These are phyloP conservation scores for Euphorbia lathyris DNA, from an alignment of 345 rosid genomes.

Conservation along the genomic window DNA sequence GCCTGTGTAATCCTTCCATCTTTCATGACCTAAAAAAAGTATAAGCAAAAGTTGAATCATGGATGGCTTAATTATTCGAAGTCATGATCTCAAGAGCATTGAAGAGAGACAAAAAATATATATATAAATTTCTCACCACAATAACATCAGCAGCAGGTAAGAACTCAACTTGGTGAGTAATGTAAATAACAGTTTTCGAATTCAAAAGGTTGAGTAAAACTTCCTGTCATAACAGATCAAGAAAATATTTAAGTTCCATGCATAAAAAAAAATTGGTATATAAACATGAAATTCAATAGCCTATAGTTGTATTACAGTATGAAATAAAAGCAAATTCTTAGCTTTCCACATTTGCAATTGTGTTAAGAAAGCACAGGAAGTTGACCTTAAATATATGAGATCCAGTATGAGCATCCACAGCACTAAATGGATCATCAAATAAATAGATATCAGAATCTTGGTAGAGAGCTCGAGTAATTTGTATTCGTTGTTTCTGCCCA, in stretches of 20 bases:
- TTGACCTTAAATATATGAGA: conserved; percentile 75
- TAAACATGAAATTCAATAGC: too few species aligned
- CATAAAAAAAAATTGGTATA: not conserved
- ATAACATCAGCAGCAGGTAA: conserved; percentile 63
- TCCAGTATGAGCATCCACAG: conserved; percentile 88
- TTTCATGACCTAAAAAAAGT: conserved; percentile 45
- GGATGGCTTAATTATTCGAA: not conserved
- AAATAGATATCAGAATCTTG: conserved; percentile 82
- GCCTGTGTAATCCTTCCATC: conserved; percentile 70
- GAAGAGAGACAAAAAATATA: conserved; percentile 6
- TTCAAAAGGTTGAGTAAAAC: conserved; percentile 43
- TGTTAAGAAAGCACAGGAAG: not conserved
- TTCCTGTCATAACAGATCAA: conserved; percentile 37
- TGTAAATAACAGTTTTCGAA: conserved; percentile 52
- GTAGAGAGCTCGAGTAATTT: conserved; percentile 82
- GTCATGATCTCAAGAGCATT: not conserved
- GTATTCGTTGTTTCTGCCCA: conserved; percentile 84
- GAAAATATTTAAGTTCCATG: not conserved
- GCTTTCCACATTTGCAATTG: not conserved
- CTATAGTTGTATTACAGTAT: not conserved
- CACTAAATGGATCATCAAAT: conserved; percentile 92
- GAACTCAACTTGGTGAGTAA: conserved; percentile 65
- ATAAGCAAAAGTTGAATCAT: not conserved
- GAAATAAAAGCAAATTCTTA: not conserved
- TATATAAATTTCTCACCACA: conserved; percentile 38